Evolutionary conservation across 805 yeast genomes (phyloP), one percentile per base, ranked within the genome.

Genomic region (Candida andamanensis): DNA sequence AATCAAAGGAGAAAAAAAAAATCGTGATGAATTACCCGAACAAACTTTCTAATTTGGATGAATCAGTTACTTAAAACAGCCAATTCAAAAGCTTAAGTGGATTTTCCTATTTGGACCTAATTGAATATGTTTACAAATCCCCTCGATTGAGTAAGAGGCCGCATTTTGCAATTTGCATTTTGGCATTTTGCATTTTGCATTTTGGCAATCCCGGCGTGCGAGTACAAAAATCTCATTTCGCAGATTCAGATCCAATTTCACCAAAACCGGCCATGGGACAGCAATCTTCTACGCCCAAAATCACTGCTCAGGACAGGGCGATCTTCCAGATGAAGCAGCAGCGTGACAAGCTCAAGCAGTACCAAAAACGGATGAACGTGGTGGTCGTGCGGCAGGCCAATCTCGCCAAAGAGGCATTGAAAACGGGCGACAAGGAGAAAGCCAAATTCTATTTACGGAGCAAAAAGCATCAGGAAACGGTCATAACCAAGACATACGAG

Each of bases 281-380:
- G 32, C 63, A 57, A 41, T 46, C 65, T 24, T 49, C 65, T 12
- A 64, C 74, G 14, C 69, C 72, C 31, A 78, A 75, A 49, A 77
- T 90, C 13, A 85, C 95, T 5, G 69, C 79, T 22, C 89, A 87
- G 45, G 98, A 92, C 50, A 74, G 68, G 49, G 96, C 97, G 0
- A 74, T 92, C 8, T 68, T 86, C 42, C 92, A 89, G 50, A 67
- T 92, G 45, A 92, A 92, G 53, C 63, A 83, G 23, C 97, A 94
- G 46, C 67, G 96, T 39, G 98, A 92, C 57, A 80, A 80, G 41
- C 68, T 92, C 15, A 74, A 74, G 44, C 84, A 81, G 54, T 84
- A 87, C 42, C 83, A 78, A 46, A 62, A 62, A 28, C 74, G 76
- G 38, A 71, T 89, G 22, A 63, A 65, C 17, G 54, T 58, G 0